phyloP scores from a whole-genome alignment of 495 filamentous ascomycete genomes.

The Trichoderma asperelloides region DNA sequence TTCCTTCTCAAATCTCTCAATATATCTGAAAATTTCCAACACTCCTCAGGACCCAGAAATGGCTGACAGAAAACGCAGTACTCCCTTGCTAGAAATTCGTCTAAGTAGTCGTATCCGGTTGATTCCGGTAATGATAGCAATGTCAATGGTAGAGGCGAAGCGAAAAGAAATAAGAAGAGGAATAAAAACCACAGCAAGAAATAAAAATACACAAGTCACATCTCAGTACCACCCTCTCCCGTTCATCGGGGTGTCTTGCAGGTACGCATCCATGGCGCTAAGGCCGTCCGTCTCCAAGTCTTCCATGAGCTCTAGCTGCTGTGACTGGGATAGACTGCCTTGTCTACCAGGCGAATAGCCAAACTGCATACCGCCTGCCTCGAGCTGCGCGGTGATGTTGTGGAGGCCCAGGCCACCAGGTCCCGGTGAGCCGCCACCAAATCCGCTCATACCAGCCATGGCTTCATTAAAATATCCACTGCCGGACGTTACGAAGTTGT shows the following conservation, averaged over 20 bases:
- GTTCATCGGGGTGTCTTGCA: slow-evolving; percentile 17
- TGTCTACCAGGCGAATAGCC: slow-evolving; percentile 36
- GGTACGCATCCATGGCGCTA: slow-evolving; percentile 51
- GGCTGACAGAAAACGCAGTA: not conserved
- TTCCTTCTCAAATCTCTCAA: not conserved
- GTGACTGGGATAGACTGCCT: slow-evolving; percentile 58
- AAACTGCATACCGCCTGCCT: slow-evolving; percentile 19
- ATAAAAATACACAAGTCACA: not conserved
- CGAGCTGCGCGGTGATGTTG: slow-evolving; percentile 12
- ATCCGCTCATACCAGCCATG: slow-evolving; percentile 31
- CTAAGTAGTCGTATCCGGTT: slow-evolving; percentile 1
- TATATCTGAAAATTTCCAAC: not conserved
- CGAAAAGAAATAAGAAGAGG: not conserved
- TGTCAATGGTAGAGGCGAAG: not conserved
- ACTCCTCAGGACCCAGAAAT: not conserved
- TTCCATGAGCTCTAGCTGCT: slow-evolving; percentile 63
- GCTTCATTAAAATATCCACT: slow-evolving; percentile 33
- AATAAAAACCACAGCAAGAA: not conserved
- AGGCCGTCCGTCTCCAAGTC: slow-evolving; percentile 56
- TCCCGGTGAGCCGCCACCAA: slow-evolving; percentile 27
- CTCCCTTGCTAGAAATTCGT: not conserved
- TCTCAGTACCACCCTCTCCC: not conserved
- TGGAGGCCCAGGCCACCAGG: slow-evolving; percentile 21
- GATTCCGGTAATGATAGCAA: not conserved
- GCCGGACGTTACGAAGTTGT: slow-evolving; percentile 41